Base-by-base conservation (phyloP, 176 grass and related monocot species). In the Thalia dealbata region DNA sequence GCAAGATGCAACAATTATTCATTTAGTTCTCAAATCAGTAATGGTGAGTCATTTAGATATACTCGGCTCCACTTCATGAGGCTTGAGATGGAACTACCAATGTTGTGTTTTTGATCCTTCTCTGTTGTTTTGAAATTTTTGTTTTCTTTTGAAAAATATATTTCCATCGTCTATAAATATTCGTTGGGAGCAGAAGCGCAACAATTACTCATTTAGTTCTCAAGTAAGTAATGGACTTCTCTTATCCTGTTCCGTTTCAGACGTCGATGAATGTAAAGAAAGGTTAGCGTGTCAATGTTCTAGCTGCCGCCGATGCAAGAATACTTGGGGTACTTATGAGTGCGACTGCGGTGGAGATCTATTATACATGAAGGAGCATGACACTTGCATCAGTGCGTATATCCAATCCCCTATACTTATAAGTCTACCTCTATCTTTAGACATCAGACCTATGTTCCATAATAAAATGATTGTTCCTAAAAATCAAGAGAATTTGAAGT, bases 241-340 rank as follows among this genome's bases (percentile, higher is more conserved):
- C 56, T 38, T 38, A 74, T 25, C 5, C 1, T 28, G 35, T 73
- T 73, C 23, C 73, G 56, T 74, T 64, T 83, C 71, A 99, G 95
- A 99, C 88, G 64, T 99, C 78, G 83, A 99, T 56, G 95, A 99
- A 76, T 99, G 95, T 76, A 93, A 88, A 77, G 90, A 91, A 71
- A 86, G 51, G 46, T 83, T 52, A 42, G 87, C 85, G 69, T 99
- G 95, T 29, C 95, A 99, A 35, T 99, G 95, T 79, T 88, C 86
- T 76, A 83, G 81, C 70, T 99, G 95, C 75, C 91, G 95, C 75
- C 91, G 78, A 61, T 96, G 92, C 84, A 89, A 91, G 74, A 96
- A 96, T 76, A 91, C 77, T 28, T 96, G 88, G 86, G 92, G 92
- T 78, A 96, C 88, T 67, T 96, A 91, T 15, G 92, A 96, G 42